Conservation (phyloP, 78 protist genomes). For the Dictyostelium citrinum region DNA sequence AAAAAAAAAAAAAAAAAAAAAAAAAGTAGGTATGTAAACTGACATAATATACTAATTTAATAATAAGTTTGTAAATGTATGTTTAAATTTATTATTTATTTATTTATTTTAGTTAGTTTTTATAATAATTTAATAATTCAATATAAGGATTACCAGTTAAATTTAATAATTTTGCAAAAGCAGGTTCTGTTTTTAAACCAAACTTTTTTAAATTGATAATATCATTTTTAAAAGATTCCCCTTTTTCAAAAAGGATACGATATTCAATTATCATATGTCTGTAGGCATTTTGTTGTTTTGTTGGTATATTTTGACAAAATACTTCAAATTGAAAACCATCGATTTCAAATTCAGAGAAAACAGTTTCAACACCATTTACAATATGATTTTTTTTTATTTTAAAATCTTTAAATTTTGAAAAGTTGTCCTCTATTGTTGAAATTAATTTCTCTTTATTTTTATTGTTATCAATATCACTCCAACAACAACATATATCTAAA, state of each 20-base stretch:
- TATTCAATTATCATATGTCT: neutral
- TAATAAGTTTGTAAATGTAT: neutral
- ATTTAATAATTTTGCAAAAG: conserved; percentile 12
- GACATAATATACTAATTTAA: too few relatives aligned
- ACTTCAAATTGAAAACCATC: neutral
- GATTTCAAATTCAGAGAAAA: neutral
- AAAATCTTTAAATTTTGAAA: neutral
- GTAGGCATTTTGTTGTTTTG: conserved; percentile 4
- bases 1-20: too few relatives aligned
- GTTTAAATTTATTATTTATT: too few relatives aligned
- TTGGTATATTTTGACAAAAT: neutral
- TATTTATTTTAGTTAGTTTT: neutral
- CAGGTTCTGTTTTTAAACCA: conserved; percentile 14
- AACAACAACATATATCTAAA: neutral
- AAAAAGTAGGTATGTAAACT: neutral
- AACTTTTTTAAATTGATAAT: neutral
- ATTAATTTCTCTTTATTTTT: neutral
- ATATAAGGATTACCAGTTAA: neutral
- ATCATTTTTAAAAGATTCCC: neutral
- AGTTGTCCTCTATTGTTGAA: neutral
- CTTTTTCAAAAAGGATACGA: neutral
- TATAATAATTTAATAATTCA: neutral
- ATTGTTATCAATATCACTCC: neutral
- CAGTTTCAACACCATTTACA: neutral
- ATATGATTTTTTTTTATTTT: neutral